Percentiles rank a stretch among this genome's conserved stretches.
Evolutionary conservation across 345 rosid species (phyloP).

Genomic region (Eucalyptus tenuipes): DNA sequence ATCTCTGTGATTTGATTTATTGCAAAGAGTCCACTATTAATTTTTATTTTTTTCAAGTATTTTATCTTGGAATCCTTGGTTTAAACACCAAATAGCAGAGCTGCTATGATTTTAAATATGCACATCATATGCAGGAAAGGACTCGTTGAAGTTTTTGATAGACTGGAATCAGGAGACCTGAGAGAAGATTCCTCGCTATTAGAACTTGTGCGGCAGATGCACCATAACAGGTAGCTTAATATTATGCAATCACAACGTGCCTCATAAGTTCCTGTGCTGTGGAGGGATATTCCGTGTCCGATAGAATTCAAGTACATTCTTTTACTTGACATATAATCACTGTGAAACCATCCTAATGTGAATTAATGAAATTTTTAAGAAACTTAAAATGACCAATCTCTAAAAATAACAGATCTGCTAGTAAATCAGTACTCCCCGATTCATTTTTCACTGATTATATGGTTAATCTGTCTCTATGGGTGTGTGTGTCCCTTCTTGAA

Average conservation of each 20-base stretch:
- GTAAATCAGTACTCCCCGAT: neutral
- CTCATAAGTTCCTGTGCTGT: neutral
- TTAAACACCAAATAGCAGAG: neutral
- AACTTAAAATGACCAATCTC: neutral
- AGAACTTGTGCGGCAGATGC: constrained; percentile 47
- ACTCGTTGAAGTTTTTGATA: constrained; percentile 55
- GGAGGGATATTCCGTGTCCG: neutral
- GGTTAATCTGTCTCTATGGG: neutral
- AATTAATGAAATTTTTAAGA: neutral
- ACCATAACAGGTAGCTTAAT: constrained; percentile 40
- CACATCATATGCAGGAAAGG: constrained; percentile 41
- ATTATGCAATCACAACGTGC: neutral
- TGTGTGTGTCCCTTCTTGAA: neutral
- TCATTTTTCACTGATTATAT: neutral
- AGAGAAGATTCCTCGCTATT: constrained; percentile 38
- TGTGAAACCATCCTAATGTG: neutral
- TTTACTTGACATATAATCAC: neutral
- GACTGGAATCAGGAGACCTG: constrained; percentile 47
- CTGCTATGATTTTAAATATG: neutral
- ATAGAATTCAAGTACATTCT: neutral
- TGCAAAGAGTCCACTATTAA: neutral
- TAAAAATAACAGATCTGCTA: neutral
- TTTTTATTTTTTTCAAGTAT: neutral
- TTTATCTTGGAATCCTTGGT: neutral
- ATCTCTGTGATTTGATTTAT: neutral